These are phyloP conservation scores for Oryza rufipogon DNA, from an alignment of 176 grass and related monocot species.

Conservation along the genomic window DNA sequence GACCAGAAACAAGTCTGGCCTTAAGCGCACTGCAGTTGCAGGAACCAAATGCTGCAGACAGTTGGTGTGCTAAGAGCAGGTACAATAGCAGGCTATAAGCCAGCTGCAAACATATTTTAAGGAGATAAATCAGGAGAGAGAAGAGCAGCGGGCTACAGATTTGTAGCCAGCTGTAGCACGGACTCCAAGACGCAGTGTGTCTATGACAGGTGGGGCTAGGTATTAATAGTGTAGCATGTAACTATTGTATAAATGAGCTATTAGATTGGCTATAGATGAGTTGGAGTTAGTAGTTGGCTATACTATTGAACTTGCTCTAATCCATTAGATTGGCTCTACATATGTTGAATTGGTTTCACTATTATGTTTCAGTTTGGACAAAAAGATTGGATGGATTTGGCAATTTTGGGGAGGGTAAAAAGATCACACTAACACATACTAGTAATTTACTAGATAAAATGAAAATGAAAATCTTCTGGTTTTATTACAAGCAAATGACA, in stretches of 20 bases:
- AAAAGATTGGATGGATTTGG: neutral
- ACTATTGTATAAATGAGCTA: too few species aligned
- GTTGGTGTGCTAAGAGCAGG: neutral
- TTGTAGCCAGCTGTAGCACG: too few species aligned
- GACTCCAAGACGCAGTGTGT: too few species aligned
- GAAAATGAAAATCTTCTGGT: neutral
- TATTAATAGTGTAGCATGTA: too few species aligned
- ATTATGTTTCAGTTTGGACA: constrained; percentile 1
- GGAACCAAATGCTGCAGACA: neutral
- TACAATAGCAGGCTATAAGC: too few species aligned
- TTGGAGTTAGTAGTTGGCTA: too few species aligned
- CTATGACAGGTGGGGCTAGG: too few species aligned
- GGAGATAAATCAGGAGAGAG: too few species aligned
- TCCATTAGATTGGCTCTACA: neutral
- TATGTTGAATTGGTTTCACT: neutral
- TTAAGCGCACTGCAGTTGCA: neutral
- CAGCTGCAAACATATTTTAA: too few species aligned
- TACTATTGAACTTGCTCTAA: neutral
- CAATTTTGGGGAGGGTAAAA: neutral
- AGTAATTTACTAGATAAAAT: constrained; percentile 23
- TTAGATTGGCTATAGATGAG: too few species aligned
- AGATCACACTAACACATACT: neutral
- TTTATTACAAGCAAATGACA: too few species aligned
- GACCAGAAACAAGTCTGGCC: neutral
- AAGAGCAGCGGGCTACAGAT: too few species aligned